Percentiles rank a stretch among this genome's conserved stretches.
Conservation (phyloP, 2,329 filamentous ascomycete species). For the Lasiodiplodia theobromae region DNA sequence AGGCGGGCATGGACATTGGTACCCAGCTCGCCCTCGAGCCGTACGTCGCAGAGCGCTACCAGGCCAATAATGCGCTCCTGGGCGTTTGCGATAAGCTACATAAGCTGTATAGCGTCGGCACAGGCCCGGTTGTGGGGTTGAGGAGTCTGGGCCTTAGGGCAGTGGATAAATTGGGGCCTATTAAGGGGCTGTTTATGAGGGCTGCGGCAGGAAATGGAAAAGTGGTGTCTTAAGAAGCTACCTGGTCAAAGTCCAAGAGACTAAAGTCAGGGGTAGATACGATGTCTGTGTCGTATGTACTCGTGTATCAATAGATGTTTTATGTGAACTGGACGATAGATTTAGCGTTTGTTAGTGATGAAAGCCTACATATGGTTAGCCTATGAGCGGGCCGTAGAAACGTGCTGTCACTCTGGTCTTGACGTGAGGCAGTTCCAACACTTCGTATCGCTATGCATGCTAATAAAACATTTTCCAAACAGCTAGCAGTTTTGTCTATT, state of each 20-base stretch:
- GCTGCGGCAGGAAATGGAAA: conserved; percentile 55
- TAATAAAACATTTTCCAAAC: background rate
- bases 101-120: conserved; percentile 84
- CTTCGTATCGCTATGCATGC: background rate
- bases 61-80: conserved; percentile 77
- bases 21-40: conserved; percentile 77
- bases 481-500: background rate
- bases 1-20: conserved; percentile 87
- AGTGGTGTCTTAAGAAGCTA: background rate
- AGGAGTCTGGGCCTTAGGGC: conserved; percentile 78
- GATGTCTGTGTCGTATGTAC: background rate
- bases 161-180: conserved; percentile 74
- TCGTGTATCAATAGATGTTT: background rate
- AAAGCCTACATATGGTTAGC: background rate
- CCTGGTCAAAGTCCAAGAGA: background rate
- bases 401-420: too few species aligned
- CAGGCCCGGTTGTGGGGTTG: conserved; percentile 79
- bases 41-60: conserved; percentile 83
- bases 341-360: background rate
- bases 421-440: too few species aligned
- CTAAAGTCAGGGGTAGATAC: background rate
- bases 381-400: too few species aligned
- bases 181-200: conserved; percentile 89
- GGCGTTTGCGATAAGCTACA: conserved; percentile 89
- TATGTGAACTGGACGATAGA: background rate